phyloP scores from a whole-genome alignment of 2,329 filamentous ascomycete genomes.

The Scorias spongiosa region DNA sequence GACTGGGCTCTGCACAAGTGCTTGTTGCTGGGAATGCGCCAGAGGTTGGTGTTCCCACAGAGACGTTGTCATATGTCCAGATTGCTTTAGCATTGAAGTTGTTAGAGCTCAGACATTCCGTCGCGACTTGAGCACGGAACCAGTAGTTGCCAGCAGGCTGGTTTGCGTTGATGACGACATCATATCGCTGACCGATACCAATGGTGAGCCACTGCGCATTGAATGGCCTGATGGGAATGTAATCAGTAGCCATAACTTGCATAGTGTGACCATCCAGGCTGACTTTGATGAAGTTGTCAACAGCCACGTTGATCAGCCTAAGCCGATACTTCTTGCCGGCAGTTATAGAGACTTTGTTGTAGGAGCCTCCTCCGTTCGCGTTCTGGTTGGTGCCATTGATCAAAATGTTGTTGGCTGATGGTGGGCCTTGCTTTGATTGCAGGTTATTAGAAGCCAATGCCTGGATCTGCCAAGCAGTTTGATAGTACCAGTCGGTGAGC shows the following conservation, averaged over 20 bases:
- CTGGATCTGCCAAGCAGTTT: conserved; percentile 15
- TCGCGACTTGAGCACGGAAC: conserved; percentile 19
- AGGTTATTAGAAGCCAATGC: conserved; percentile 18
- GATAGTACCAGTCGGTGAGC: conserved; percentile 24
- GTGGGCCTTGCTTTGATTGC: conserved; percentile 14
- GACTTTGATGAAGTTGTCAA: conserved; percentile 29
- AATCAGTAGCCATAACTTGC: conserved; percentile 22
- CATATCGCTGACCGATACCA: conserved; percentile 27
- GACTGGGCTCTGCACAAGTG: conserved; percentile 9
- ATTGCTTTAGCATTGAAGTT: conserved; percentile 17
- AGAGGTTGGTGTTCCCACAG: conserved; percentile 1
- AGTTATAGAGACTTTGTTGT: conserved; percentile 5
- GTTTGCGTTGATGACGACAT: conserved; percentile 25
- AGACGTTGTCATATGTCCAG: conserved; percentile 15
- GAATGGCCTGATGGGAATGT: conserved; percentile 21
- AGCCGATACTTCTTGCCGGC: conserved; percentile 28
- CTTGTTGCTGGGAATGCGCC: conserved; percentile 7
- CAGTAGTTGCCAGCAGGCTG: conserved; percentile 20
- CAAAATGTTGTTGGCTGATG: conserved; percentile 29
- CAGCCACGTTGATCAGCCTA: conserved; percentile 30
- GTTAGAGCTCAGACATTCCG: conserved; percentile 20
- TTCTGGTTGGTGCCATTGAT: conserved; percentile 27
- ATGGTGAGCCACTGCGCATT: conserved; percentile 17
- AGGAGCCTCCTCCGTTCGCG: conserved; percentile 12
- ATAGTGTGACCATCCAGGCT: conserved; percentile 21